A percentile compares a stretch with the other conserved stretches of the same genome.
These are phyloP conservation scores for Phytophthora europaea DNA, from an alignment of 352 stramenopile genomes.

Conservation along the genomic window DNA sequence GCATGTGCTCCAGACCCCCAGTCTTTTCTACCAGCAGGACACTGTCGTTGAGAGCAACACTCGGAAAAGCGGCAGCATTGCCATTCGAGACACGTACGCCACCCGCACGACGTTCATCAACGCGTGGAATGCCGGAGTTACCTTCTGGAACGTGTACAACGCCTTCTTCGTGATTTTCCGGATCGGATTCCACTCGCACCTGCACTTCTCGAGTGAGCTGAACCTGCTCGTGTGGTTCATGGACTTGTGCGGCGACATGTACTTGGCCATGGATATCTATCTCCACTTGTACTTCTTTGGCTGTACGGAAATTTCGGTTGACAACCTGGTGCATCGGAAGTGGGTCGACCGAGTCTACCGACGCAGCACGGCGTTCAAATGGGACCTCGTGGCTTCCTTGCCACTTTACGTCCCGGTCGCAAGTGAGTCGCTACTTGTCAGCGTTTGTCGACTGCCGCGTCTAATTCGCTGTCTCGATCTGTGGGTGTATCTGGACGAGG, in stretches of 20 bases:
- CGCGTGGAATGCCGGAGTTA: constrained; percentile 54
- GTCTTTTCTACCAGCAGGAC: constrained; percentile 62
- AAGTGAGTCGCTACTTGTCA: constrained; percentile 16
- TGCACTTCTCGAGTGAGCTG: constrained; percentile 39
- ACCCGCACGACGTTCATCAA: constrained; percentile 32
- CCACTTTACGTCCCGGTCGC: constrained; percentile 54
- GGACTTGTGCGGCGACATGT: constrained; percentile 37
- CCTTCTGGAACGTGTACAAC: constrained; percentile 73
- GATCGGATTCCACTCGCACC: constrained; percentile 61
- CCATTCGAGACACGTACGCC: constrained; percentile 9
- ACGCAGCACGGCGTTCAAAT: constrained; percentile 47
- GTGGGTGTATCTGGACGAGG: constrained; percentile 57
- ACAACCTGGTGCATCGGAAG: constrained; percentile 49
- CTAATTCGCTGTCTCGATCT: constrained; percentile 58
- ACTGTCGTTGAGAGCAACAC: not conserved
- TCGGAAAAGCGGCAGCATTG: not conserved
- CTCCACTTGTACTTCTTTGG: constrained; percentile 68
- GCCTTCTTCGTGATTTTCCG: constrained; percentile 68
- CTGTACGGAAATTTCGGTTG: not conserved
- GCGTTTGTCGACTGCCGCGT: constrained; percentile 57
- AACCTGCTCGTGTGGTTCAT: constrained; percentile 48
- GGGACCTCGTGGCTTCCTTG: constrained; percentile 57
- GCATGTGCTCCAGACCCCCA: constrained; percentile 47
- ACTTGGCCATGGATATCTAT: constrained; percentile 65
- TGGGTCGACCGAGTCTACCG: constrained; percentile 42